Base-by-base conservation (phyloP, 2,329 filamentous ascomycete genomes). In the Ascochyta pisi region DNA sequence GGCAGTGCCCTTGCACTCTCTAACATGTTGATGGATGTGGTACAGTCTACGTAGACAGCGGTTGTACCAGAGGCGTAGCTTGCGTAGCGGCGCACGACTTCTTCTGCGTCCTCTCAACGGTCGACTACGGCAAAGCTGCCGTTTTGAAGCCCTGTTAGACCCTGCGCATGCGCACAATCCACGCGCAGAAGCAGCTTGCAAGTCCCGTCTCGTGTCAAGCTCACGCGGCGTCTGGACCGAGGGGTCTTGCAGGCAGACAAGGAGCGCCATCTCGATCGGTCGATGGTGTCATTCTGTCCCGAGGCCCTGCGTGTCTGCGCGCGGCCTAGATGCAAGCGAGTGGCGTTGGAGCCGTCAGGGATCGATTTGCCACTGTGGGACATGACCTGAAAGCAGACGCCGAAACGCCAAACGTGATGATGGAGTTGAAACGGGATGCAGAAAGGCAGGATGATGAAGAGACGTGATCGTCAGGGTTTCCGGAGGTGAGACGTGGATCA, bases 251-350 rank as follows among this genome's bases (percentile, higher is more conserved):
- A 50, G 46, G 24, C 37, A 43, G 42, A 47, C 53, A 16, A 56
- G 53, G 37, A 43, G 37, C 13, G 37, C 47, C 24, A 47, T 51
- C 47, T 51, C 53, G 47, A 56, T 56, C 42, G 53, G 42, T 56
- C 42, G 47, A 56, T 56, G 53, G 53, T 56, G 53, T 50, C 53
- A 56, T 56, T 56, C 38, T 40, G 46, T 39, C 42, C 40, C 34
- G 46, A 40, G 50, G 41, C 40, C 24, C 24, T 26, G 19, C 19
- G 19, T 19, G 19, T 12, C 40, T 54, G 45, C 46, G 26, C 51
- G 40, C 35, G 47, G 47, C 37, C 52, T 50, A 56, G 37, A 47
- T 43, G 41, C 53, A 51, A 43, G 53, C 53, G 53, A 56, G 53
- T 56, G 53, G 47, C 53, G 53, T 38, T 51, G 27, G 15, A 37